Evolutionary conservation across 176 grass and related monocot species (phyloP).

Genomic region (Carex kokanica): DNA sequence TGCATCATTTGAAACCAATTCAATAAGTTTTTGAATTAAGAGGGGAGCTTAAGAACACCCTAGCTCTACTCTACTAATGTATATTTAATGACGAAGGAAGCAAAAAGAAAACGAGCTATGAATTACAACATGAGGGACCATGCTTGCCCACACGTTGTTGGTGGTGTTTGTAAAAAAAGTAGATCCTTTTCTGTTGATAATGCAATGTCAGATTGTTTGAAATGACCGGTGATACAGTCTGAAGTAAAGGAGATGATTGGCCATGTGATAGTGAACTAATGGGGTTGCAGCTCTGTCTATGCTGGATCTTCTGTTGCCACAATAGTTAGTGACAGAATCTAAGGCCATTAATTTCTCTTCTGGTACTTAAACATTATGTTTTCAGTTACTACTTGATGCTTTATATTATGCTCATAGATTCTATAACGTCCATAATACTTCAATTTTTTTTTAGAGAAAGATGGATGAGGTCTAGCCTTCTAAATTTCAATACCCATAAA

Average conservation of each 20-base stretch:
- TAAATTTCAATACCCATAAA: too few relatives aligned
- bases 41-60: too few relatives aligned
- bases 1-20: too few relatives aligned
- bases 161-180: conserved; percentile 17
- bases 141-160: conserved; percentile 3
- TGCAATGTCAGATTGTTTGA: conserved; percentile 31
- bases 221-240: conserved; percentile 33
- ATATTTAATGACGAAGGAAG: background rate
- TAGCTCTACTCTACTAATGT: conserved; percentile 11
- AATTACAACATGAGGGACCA: background rate
- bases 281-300: conserved; percentile 28
- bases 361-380: background rate
- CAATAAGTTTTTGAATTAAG: too few relatives aligned
- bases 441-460: too few relatives aligned
- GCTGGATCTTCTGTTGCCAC: conserved; percentile 2
- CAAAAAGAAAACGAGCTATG: conserved; percentile 5
- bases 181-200: conserved; percentile 24
- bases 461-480: too few relatives aligned
- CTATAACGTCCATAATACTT: background rate
- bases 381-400: background rate
- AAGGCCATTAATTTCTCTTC: background rate
- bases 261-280: conserved; percentile 35
- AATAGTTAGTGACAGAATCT: background rate
- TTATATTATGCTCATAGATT: background rate
- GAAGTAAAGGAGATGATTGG: conserved; percentile 32